Conservation (phyloP, 768 basidiomycete species). For the Mycena albidolilacea region DNA sequence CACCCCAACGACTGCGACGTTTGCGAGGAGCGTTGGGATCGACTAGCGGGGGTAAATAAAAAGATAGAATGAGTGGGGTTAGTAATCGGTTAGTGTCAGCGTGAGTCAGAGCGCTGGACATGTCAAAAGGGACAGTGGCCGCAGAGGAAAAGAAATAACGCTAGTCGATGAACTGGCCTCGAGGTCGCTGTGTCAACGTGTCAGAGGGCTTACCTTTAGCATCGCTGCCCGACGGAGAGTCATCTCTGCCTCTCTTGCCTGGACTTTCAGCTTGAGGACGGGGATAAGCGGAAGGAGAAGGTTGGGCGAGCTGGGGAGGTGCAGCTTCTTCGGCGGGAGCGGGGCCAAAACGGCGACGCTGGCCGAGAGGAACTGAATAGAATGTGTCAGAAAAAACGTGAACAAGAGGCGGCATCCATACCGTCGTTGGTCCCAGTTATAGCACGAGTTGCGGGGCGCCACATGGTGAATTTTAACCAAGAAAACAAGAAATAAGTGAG, state of each 20-base stretch:
- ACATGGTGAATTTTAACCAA: slow-evolving; percentile 70
- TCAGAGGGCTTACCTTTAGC: slow-evolving; percentile 77
- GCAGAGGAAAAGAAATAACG: slow-evolving; percentile 39
- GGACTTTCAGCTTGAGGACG: slow-evolving; percentile 71
- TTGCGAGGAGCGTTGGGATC: slow-evolving; percentile 92
- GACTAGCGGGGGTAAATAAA: slow-evolving; percentile 59
- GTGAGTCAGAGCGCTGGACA: slow-evolving; percentile 54
- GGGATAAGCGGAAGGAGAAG: slow-evolving; percentile 89
- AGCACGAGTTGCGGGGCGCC: slow-evolving; percentile 91
- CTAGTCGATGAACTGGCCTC: slow-evolving; percentile 55
- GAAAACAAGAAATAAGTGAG: slow-evolving; percentile 42
- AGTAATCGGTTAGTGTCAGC: slow-evolving; percentile 69
- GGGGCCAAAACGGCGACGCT: slow-evolving; percentile 93
- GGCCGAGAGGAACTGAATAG: slow-evolving; percentile 81
- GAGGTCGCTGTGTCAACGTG: slow-evolving; percentile 53
- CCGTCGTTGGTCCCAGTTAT: slow-evolving; percentile 96
- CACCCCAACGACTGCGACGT: slow-evolving; percentile 98
- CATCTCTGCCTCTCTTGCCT: slow-evolving; percentile 76
- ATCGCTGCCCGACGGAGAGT: slow-evolving; percentile 70
- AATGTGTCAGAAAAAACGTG: slow-evolving; percentile 32
- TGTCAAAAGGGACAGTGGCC: slow-evolving; percentile 51
- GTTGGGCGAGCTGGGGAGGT: slow-evolving; percentile 89
- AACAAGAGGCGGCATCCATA: slow-evolving; percentile 53
- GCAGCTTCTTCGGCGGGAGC: slow-evolving; percentile 85
- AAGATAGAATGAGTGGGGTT: slow-evolving; percentile 54